Conservation (phyloP, 305 asterid species). For the Rubia peregrina region DNA sequence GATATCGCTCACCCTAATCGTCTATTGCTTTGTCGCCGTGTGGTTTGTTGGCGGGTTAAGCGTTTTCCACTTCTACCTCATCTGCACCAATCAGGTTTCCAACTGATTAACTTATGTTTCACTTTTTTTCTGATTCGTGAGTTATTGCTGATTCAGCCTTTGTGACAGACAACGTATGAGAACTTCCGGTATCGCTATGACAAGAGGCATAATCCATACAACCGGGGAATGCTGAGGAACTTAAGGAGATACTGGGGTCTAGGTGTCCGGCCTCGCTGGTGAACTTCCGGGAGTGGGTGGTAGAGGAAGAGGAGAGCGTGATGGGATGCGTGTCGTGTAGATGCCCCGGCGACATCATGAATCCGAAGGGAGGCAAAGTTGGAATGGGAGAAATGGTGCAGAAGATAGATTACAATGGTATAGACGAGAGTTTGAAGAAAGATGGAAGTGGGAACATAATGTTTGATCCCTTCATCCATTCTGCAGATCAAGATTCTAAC, state of each 20-base stretch:
- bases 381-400: constrained; percentile 27
- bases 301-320: constrained; percentile 42
- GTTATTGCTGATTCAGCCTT: too few species aligned
- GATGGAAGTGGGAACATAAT: constrained; percentile 29
- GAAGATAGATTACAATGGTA: constrained; percentile 46
- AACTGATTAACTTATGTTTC: background rate
- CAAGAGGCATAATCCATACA: constrained; percentile 74
- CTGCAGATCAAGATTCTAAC: background rate
- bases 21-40: constrained; percentile 74
- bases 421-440: constrained; percentile 46
- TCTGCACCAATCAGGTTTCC: constrained; percentile 69
- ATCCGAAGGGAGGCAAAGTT: constrained; percentile 21
- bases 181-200: constrained; percentile 83
- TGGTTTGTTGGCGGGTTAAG: constrained; percentile 98
- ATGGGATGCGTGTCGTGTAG: constrained; percentile 32
- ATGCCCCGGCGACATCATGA: constrained; percentile 32
- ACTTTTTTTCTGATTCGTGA: too few species aligned
- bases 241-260: constrained; percentile 56
- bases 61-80: constrained; percentile 71
- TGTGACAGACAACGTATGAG: constrained; percentile 78
- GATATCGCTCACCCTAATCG: constrained; percentile 47
- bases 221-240: constrained; percentile 49
- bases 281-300: constrained; percentile 71
- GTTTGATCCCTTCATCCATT: constrained; percentile 31
- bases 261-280: constrained; percentile 40